phyloP scores from a whole-genome alignment of 139 green algal species.

The Tetradesmus lagerheimii region DNA sequence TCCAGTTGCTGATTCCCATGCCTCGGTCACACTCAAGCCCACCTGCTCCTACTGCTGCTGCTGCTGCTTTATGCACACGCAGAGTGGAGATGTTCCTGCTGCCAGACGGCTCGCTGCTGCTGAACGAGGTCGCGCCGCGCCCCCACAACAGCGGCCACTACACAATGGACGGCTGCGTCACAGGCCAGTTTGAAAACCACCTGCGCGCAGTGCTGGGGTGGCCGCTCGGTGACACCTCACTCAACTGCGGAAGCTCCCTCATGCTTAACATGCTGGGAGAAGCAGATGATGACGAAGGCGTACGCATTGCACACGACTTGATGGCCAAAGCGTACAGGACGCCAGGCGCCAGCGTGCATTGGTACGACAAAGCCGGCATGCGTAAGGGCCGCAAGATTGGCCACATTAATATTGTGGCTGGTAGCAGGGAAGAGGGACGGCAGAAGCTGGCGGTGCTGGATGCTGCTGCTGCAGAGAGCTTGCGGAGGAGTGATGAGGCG shows the following conservation, averaged over 20 bases:
- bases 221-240: slow-evolving; percentile 89
- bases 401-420: slow-evolving; percentile 88
- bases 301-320: slow-evolving; percentile 69
- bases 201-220: slow-evolving; percentile 95
- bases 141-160: slow-evolving; percentile 99
- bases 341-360: slow-evolving; percentile 84
- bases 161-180: slow-evolving; percentile 95
- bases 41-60: not conserved
- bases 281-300: slow-evolving; percentile 80
- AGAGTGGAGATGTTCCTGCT: slow-evolving; percentile 97
- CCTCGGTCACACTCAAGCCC: not conserved
- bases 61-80: not conserved
- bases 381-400: slow-evolving; percentile 81
- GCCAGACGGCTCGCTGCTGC: slow-evolving; percentile 80
- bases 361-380: slow-evolving; percentile 93
- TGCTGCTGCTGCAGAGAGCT: slow-evolving; percentile 53
- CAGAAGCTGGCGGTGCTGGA: slow-evolving; percentile 74
- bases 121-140: slow-evolving; percentile 97
- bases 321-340: slow-evolving; percentile 80
- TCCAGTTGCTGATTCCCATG: not conserved
- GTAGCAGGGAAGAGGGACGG: slow-evolving; percentile 58
- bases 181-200: slow-evolving; percentile 96
- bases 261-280: slow-evolving; percentile 90
- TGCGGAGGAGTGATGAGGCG: slow-evolving; percentile 40
- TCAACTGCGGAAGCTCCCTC: slow-evolving; percentile 58